These are phyloP conservation scores for Trichophyton schoenleinii DNA, from an alignment of 2,329 filamentous ascomycete species.

Conservation along the genomic window DNA sequence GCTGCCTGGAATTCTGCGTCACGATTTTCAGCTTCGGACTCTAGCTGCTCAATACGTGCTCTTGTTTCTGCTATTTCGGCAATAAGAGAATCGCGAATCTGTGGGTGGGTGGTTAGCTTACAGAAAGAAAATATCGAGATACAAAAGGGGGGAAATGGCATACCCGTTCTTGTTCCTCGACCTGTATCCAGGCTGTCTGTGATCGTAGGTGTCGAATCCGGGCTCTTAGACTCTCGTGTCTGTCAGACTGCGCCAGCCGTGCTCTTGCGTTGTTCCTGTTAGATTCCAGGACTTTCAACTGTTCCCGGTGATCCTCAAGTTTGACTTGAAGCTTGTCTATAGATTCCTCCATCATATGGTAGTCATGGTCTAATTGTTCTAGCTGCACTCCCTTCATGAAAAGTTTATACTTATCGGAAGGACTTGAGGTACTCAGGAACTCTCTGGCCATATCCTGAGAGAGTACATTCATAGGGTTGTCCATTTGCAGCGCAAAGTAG, in stretches of 20 bases:
- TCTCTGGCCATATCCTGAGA: slow-evolving; percentile 91
- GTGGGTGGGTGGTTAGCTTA: slow-evolving; percentile 5
- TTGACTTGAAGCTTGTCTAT: slow-evolving; percentile 60
- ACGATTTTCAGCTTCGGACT: slow-evolving; percentile 33
- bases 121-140: background rate
- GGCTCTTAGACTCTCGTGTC: slow-evolving; percentile 52
- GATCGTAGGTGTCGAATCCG: slow-evolving; percentile 47
- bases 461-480: slow-evolving; percentile 90
- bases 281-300: slow-evolving; percentile 49
- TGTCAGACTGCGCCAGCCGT: slow-evolving; percentile 52
- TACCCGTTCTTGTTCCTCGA: slow-evolving; percentile 58
- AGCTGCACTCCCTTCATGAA: slow-evolving; percentile 91
- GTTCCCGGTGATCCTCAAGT: slow-evolving; percentile 48
- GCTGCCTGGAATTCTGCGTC: slow-evolving; percentile 36
- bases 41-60: slow-evolving; percentile 38
- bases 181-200: slow-evolving; percentile 78
- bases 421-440: slow-evolving; percentile 74
- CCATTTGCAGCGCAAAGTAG: slow-evolving; percentile 84
- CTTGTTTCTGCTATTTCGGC: slow-evolving; percentile 26
- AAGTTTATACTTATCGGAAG: slow-evolving; percentile 85
- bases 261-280: slow-evolving; percentile 49
- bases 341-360: slow-evolving; percentile 66
- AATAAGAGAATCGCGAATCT: slow-evolving; percentile 27
- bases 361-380: slow-evolving; percentile 83
- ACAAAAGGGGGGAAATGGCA: slow-evolving; percentile 4